phyloP scores from a whole-genome alignment of 495 filamentous ascomycete genomes.

The Aspergillus taichungensis region DNA sequence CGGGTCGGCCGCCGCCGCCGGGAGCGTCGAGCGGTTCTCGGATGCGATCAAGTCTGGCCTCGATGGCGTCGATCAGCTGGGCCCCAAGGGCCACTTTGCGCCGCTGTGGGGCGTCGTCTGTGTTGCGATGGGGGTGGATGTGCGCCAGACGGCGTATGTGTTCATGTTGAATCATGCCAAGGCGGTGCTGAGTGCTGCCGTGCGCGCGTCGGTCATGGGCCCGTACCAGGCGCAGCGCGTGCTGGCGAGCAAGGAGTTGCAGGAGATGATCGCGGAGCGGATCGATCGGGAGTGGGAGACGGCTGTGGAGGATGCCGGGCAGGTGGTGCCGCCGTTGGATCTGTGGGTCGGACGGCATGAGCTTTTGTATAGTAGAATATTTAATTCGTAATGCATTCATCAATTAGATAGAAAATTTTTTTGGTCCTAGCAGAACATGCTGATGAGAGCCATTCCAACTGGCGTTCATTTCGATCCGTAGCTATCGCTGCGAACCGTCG shows the following conservation, averaged over 20 bases:
- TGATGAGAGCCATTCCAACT: not conserved
- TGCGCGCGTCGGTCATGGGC: constrained; percentile 79
- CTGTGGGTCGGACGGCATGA: constrained; percentile 94
- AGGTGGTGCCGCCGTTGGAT: constrained; percentile 80
- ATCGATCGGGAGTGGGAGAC: constrained; percentile 52
- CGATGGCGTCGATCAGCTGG: constrained; percentile 22
- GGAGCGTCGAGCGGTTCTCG: constrained; percentile 29
- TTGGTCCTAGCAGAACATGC: not conserved
- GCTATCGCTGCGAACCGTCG: constrained; percentile 7
- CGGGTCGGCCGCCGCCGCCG: constrained; percentile 7
- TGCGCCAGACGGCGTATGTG: constrained; percentile 66
- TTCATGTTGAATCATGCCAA: constrained; percentile 86
- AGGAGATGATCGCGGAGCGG: constrained; percentile 50
- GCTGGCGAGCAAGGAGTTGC: constrained; percentile 58
- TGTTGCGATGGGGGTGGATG: constrained; percentile 48
- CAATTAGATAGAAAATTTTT: constrained; percentile 1
- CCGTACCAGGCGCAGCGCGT: constrained; percentile 87
- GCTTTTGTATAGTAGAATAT: constrained; percentile 90
- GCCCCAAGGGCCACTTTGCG: constrained; percentile 58
- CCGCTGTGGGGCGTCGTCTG: constrained; percentile 74
- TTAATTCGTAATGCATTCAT: constrained; percentile 55
- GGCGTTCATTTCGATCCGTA: constrained; percentile 1
- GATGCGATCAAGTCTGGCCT: constrained; percentile 27
- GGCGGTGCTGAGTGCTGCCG: constrained; percentile 79
- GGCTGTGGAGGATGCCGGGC: constrained; percentile 70